A percentile compares a stretch with the other conserved stretches of the same genome.
Conservation (phyloP, 495 filamentous ascomycete species). For the Saxophila tyrrhenica region DNA sequence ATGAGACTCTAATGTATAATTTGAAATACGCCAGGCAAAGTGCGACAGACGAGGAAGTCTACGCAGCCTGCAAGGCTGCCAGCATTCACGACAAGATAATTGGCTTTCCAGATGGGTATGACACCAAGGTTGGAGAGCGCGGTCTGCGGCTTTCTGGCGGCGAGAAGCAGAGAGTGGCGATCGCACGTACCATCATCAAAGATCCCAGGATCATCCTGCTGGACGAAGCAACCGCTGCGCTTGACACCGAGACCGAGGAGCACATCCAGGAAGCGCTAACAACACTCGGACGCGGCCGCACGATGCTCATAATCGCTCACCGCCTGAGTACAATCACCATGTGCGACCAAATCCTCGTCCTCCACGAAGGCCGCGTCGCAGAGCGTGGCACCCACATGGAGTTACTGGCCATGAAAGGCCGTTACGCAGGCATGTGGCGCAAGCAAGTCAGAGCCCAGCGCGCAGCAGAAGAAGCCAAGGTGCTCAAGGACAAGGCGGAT, state of each 20-base stretch:
- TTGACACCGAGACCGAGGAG: constrained; percentile 93
- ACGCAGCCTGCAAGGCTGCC: constrained; percentile 78
- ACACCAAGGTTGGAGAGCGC: constrained; percentile 88
- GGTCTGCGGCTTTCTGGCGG: constrained; percentile 86
- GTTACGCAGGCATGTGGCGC: constrained; percentile 89
- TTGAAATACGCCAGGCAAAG: constrained; percentile 82
- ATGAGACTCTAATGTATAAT: constrained; percentile 95
- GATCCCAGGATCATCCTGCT: constrained; percentile 91
- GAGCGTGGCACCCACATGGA: constrained; percentile 84
- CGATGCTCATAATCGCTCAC: constrained; percentile 76
- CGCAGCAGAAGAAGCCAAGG: constrained; percentile 61
- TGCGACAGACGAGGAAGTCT: constrained; percentile 78
- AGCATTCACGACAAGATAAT: constrained; percentile 95
- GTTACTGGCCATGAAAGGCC: constrained; percentile 61
- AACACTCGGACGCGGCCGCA: constrained; percentile 69
- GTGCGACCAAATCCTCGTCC: constrained; percentile 89
- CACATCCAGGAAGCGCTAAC: constrained; percentile 82
- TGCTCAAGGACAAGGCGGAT: constrained; percentile 44
- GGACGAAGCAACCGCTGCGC: constrained; percentile 90
- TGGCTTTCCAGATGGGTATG: constrained; percentile 82
- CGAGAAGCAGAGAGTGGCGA: constrained; percentile 94
- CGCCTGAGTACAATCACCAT: constrained; percentile 88
- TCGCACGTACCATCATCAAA: constrained; percentile 92
- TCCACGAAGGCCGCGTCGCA: constrained; percentile 69
- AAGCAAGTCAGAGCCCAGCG: constrained; percentile 86